phyloP scores from a whole-genome alignment of 2,329 filamentous ascomycete genomes.

The Colletotrichum endophyticum region DNA sequence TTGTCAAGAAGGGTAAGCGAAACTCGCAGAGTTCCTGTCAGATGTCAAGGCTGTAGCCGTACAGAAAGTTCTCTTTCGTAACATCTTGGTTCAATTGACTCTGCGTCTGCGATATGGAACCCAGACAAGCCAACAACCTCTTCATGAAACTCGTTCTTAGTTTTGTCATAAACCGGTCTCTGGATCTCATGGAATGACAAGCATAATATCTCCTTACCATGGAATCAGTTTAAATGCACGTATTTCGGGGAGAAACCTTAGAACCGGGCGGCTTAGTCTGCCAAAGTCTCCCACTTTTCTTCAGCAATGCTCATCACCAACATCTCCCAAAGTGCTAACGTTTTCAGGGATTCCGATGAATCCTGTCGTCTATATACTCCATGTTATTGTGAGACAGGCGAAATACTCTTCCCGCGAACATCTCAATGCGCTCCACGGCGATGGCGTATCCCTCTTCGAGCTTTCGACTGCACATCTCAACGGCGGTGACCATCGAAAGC shows the following conservation, averaged over 20 bases:
- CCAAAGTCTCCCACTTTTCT: neutral
- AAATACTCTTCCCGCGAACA: rapidly evolving
- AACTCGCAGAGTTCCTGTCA: neutral
- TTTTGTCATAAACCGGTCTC: neutral
- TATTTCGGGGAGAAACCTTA: neutral
- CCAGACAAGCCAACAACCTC: neutral
- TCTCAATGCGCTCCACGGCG: neutral
- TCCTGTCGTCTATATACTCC: neutral
- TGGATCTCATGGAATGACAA: neutral
- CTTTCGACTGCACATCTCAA: neutral
- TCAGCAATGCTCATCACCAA: neutral
- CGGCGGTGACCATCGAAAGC: neutral
- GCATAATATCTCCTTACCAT: neutral
- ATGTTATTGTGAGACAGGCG: neutral
- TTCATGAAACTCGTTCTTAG: neutral
- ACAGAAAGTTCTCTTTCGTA: neutral
- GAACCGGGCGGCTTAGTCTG: neutral
- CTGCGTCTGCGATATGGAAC: neutral
- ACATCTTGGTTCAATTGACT: neutral
- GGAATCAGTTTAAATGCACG: neutral
- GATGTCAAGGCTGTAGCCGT: neutral
- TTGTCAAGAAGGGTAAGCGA: neutral
- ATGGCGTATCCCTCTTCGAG: neutral
- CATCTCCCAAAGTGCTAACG: neutral
- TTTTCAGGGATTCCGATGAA: neutral